Percentiles rank a stretch among this genome's conserved stretches.
phyloP scores from a whole-genome alignment of 345 rosid genomes.

The Heritiera fomes region DNA sequence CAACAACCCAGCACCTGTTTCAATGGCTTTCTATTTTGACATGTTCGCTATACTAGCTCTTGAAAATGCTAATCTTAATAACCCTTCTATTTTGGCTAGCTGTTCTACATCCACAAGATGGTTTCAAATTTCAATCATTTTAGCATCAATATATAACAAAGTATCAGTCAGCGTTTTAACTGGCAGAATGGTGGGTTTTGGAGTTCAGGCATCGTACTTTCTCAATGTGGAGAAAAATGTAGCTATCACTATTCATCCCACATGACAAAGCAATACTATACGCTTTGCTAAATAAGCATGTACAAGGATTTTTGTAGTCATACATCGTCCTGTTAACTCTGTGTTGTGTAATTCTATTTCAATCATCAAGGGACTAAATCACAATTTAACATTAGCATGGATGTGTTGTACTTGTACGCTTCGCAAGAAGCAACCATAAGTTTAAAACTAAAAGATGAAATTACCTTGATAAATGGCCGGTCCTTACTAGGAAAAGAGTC shows the following conservation, averaged over 20 bases:
- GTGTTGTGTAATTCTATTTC: background rate
- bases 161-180: background rate
- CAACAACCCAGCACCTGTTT: background rate
- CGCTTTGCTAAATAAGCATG: background rate
- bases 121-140: background rate
- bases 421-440: background rate
- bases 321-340: background rate
- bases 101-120: background rate
- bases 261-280: background rate
- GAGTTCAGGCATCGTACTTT: background rate
- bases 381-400: background rate
- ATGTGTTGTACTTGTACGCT: too few relatives aligned
- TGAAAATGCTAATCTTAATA: background rate
- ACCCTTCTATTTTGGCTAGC: background rate
- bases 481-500: conserved; percentile 86
- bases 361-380: background rate
- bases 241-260: background rate
- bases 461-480: conserved; percentile 79
- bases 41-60: background rate
- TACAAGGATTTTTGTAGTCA: background rate
- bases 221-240: background rate
- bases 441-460: background rate
- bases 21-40: background rate
- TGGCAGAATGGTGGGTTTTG: background rate
- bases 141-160: background rate